Base-by-base conservation (phyloP, 2,329 filamentous ascomycete species). In the Penicillium corylophilum region DNA sequence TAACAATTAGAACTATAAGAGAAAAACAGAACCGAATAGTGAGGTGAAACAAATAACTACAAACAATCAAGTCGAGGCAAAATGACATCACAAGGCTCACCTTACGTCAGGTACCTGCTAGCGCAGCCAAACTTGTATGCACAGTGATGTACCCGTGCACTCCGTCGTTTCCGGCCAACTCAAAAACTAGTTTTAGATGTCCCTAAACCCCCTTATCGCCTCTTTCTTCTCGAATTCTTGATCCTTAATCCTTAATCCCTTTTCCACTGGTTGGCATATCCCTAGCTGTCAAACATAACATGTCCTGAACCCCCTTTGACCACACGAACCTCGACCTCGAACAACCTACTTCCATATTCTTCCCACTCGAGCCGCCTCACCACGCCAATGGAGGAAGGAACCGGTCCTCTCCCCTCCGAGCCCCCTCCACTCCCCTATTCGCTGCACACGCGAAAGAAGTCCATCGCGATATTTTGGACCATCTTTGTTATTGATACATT, bases 401-500 rank as follows among this genome's bases (percentile, higher is more conserved):
- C 56, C 38, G 48, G 44, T 24, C 51, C 55, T 46, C 48, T 58
- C 15, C 51, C 59, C 12, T 54, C 53, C 13, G 68, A 66, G 45
- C 74, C 72, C 51, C 82, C 81, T 43, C 73, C 77, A 16, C 73
- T 85, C 33, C 79, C 82, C 22, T 85, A 85, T 69, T 78, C 77
- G 20, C 66, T 84, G 38, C 75, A 74, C 44, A 69, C 75, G 8
- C 72, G 82, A 40, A 82, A 82, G 62, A 78, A 77, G 67, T 73
- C 77, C 29, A 83, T 85, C 54, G 70, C 76, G 33, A 69, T 81
- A 55, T 85, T 85, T 70, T 85, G 82, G 82, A 71, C 71, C 0
- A 64, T 86, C 36, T 82, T 85, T 50, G 64, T 85, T 20, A 61
- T 85, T 51, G 83, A 86, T 68, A 81, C 78, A 45, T 72, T 83